phyloP scores from a whole-genome alignment of 2,329 filamentous ascomycete species.

The Aspergillus sp. region DNA sequence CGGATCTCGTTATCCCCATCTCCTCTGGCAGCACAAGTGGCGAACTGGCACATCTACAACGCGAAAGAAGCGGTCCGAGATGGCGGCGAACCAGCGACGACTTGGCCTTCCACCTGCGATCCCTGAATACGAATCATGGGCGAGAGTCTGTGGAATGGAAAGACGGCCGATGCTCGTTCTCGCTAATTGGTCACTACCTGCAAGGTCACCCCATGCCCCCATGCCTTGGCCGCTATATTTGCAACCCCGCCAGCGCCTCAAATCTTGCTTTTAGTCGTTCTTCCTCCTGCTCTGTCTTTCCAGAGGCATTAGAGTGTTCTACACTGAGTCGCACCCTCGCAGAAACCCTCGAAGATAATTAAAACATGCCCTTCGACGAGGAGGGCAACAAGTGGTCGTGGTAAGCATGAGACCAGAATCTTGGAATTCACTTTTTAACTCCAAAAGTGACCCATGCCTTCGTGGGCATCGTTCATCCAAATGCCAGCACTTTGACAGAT shows the following conservation, averaged over 20 bases:
- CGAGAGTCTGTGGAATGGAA: background rate
- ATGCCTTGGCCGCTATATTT: background rate
- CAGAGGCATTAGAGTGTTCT: background rate
- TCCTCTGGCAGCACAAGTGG: too few species aligned
- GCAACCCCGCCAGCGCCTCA: background rate
- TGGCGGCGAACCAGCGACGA: too few species aligned
- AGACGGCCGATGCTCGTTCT: background rate
- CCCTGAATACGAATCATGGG: too few species aligned
- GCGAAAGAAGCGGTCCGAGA: too few species aligned
- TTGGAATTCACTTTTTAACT: background rate
- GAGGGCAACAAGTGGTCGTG: background rate
- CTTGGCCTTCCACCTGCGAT: too few species aligned
- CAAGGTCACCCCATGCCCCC: background rate
- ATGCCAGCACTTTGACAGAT: background rate
- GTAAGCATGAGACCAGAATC: background rate
- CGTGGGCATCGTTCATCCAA: background rate
- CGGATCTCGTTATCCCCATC: too few species aligned
- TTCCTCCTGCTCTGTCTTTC: background rate
- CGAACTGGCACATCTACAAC: too few species aligned
- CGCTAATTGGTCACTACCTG: background rate
- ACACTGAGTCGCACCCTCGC: background rate
- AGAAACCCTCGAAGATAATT: background rate
- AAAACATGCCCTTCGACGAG: background rate
- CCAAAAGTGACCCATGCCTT: background rate
- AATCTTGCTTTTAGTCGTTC: background rate